These are phyloP conservation scores for Schwanniomyces sp. DNA, from an alignment of 805 yeast species.

Conservation along the genomic window DNA sequence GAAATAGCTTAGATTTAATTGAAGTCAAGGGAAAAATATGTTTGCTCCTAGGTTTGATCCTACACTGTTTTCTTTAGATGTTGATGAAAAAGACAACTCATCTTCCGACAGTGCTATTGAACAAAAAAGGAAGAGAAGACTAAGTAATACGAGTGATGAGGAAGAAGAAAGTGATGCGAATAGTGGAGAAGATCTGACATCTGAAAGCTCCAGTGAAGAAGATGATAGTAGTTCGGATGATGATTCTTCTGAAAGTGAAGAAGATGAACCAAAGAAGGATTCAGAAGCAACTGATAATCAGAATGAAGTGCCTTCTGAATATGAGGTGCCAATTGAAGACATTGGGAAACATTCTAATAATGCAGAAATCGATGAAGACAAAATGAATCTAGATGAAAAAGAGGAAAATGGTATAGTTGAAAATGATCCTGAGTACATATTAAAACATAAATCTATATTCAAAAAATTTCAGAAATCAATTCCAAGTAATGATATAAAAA, in stretches of 20 bases:
- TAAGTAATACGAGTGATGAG: constrained; percentile 11
- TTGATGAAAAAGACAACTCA: neutral
- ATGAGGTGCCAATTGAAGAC: constrained; percentile 11
- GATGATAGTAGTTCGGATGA: neutral
- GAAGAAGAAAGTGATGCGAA: constrained; percentile 8
- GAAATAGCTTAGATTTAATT: neutral
- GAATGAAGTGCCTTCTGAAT: constrained; percentile 1
- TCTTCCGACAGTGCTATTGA: neutral
- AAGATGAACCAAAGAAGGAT: constrained; percentile 7
- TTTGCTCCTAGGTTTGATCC: constrained; percentile 71
- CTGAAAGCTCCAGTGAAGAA: neutral
- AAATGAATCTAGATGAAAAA: constrained; percentile 12
- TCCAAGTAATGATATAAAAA: constrained; percentile 5
- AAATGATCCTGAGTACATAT: constrained; percentile 10
- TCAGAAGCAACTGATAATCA: neutral
- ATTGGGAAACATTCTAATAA: constrained; percentile 13
- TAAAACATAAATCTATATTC: constrained; percentile 52
- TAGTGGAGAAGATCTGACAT: constrained; percentile 4
- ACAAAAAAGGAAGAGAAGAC: constrained; percentile 17
- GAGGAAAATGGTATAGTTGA: constrained; percentile 5
- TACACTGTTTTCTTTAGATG: constrained; percentile 6
- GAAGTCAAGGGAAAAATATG: constrained; percentile 32
- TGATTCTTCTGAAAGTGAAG: neutral
- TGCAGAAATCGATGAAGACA: constrained; percentile 4
- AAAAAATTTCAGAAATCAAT: constrained; percentile 46